Evolutionary conservation across 805 yeast species (phyloP).

Genomic region (Isabelozyma rhagii): DNA sequence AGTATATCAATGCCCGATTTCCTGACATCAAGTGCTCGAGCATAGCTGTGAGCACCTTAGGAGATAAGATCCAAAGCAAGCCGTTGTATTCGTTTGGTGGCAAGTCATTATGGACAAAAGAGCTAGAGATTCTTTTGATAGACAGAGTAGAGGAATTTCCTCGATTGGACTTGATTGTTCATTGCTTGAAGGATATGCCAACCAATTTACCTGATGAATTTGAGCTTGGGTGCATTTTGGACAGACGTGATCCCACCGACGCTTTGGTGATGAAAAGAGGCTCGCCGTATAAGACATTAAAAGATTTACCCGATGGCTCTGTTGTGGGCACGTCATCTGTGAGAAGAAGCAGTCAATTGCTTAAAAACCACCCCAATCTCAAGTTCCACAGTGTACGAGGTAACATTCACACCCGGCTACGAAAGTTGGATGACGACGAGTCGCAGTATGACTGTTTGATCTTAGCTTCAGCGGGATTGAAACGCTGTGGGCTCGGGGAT

Average conservation of each 20-base stretch:
- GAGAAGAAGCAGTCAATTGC: conserved; percentile 87
- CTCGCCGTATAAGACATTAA: conserved; percentile 59
- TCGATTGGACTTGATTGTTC: conserved; percentile 84
- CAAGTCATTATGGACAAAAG: conserved; percentile 94
- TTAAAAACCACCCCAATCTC: conserved; percentile 73
- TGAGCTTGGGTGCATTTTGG: conserved; percentile 82
- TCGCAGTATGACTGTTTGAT: conserved; percentile 70
- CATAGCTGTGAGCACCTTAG: conserved; percentile 78
- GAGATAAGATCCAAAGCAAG: conserved; percentile 80
- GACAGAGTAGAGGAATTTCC: conserved; percentile 59
- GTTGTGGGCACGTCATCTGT: conserved; percentile 94
- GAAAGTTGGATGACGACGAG: conserved; percentile 72
- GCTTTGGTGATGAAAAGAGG: conserved; percentile 74
- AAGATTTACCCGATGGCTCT: conserved; percentile 79
- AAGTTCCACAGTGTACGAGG: conserved; percentile 86
- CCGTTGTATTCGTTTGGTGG: conserved; percentile 96
- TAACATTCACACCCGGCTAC: conserved; percentile 67
- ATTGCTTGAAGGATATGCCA: conserved; percentile 91
- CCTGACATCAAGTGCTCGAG: conserved; percentile 73
- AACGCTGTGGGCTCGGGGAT: conserved; percentile 65
- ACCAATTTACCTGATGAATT: conserved; percentile 87
- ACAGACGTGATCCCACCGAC: conserved; percentile 91
- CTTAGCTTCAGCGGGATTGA: conserved; percentile 89
- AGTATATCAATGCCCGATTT: conserved; percentile 51
- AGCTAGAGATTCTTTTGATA: conserved; percentile 75